These are phyloP conservation scores for Patellaria atrata DNA, from an alignment of 495 filamentous ascomycete genomes.

Conservation along the genomic window DNA sequence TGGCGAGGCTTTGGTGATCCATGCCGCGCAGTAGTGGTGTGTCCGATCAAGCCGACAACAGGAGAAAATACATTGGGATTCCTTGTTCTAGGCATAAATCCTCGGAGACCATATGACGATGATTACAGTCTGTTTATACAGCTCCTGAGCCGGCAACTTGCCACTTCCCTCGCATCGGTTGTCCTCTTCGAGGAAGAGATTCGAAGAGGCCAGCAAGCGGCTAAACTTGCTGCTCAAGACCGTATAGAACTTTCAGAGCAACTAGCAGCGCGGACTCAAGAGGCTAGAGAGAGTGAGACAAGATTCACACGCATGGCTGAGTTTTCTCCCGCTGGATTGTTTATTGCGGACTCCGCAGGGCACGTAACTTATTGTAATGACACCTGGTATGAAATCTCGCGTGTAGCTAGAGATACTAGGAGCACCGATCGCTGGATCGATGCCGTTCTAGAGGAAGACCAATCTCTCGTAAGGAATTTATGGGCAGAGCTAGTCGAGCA, in stretches of 20 bases:
- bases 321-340: slow-evolving; percentile 57
- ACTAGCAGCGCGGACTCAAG: slow-evolving; percentile 48
- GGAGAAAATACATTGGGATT: slow-evolving; percentile 51
- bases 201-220: slow-evolving; percentile 47
- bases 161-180: slow-evolving; percentile 56
- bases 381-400: slow-evolving; percentile 54
- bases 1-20: slow-evolving; percentile 51
- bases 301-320: slow-evolving; percentile 62
- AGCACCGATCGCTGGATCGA: slow-evolving; percentile 50
- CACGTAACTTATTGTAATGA: slow-evolving; percentile 58
- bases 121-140: slow-evolving; percentile 57
- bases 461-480: slow-evolving; percentile 34
- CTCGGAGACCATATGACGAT: slow-evolving; percentile 51
- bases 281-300: slow-evolving; percentile 55
- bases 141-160: slow-evolving; percentile 52
- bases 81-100: slow-evolving; percentile 54
- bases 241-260: slow-evolving; percentile 52
- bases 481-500: slow-evolving; percentile 46
- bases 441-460: slow-evolving; percentile 47
- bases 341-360: slow-evolving; percentile 49
- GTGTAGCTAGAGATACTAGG: slow-evolving; percentile 36
- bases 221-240: slow-evolving; percentile 48
- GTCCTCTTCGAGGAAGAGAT: slow-evolving; percentile 65
- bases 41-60: slow-evolving; percentile 55
- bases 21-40: slow-evolving; percentile 50